phyloP scores from a whole-genome alignment of 2,329 filamentous ascomycete genomes.

The Sporothrix globosa region DNA sequence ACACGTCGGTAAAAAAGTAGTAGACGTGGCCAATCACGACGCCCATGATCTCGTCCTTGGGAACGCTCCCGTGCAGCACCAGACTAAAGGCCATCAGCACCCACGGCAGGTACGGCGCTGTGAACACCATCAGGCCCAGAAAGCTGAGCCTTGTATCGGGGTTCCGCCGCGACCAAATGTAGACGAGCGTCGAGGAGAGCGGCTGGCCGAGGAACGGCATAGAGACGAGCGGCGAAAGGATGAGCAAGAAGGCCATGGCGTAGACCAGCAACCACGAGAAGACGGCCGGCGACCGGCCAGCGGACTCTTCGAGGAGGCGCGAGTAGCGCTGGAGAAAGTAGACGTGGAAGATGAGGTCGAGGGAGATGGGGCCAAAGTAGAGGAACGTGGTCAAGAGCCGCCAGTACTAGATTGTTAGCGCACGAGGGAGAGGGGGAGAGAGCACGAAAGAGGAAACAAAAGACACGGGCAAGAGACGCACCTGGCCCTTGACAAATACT shows the following conservation, averaged over 20 bases:
- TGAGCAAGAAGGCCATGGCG: slow-evolving; percentile 75
- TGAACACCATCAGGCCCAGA: slow-evolving; percentile 85
- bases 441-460: neutral
- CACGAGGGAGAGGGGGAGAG: neutral
- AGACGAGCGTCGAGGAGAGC: slow-evolving; percentile 88
- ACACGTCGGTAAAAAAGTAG: slow-evolving; percentile 98
- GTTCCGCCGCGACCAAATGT: slow-evolving; percentile 96
- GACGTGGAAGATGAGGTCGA: slow-evolving; percentile 95
- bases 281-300: slow-evolving; percentile 86
- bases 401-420: slow-evolving; percentile 71
- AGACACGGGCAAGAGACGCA: slow-evolving; percentile 47
- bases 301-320: slow-evolving; percentile 89
- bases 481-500: slow-evolving; percentile 90
- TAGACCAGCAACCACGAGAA: slow-evolving; percentile 95
- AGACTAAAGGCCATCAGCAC: slow-evolving; percentile 91
- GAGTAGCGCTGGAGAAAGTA: slow-evolving; percentile 98
- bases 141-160: slow-evolving; percentile 89
- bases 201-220: slow-evolving; percentile 95
- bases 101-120: slow-evolving; percentile 93
- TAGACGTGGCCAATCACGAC: slow-evolving; percentile 94
- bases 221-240: slow-evolving; percentile 81
- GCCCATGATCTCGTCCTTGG: slow-evolving; percentile 95
- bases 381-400: slow-evolving; percentile 93
- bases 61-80: slow-evolving; percentile 84
- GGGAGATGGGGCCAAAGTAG: slow-evolving; percentile 91